phyloP scores from a whole-genome alignment of 2,329 filamentous ascomycete species.

The Nakataea oryzae region DNA sequence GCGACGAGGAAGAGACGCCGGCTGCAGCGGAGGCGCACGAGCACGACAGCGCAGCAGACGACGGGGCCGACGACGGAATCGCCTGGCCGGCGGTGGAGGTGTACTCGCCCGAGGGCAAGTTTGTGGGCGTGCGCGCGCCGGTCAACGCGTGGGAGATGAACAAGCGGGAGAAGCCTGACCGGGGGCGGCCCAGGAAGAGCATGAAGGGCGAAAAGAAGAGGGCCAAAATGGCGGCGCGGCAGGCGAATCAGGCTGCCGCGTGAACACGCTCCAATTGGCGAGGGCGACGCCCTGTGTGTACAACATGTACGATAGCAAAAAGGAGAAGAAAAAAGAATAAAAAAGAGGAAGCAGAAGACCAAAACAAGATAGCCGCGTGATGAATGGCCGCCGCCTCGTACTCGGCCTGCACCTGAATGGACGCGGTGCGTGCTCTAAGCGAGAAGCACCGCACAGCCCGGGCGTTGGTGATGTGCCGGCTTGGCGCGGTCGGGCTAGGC shows the following conservation, averaged over 20 bases:
- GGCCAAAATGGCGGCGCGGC: slow-evolving; percentile 6
- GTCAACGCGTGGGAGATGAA: slow-evolving; percentile 62
- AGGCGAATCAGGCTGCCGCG: not conserved
- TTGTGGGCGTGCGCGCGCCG: slow-evolving; percentile 54
- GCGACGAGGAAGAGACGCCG: slow-evolving; percentile 9
- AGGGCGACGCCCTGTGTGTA: no score
- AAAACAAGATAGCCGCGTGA: no score
- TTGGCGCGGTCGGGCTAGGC: not conserved
- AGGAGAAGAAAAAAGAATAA: not conserved
- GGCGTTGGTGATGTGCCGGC: not conserved
- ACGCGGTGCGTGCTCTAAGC: not conserved
- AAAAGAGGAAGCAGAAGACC: not conserved
- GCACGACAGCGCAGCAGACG: slow-evolving; percentile 13
- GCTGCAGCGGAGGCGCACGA: slow-evolving; percentile 13
- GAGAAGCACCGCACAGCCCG: not conserved
- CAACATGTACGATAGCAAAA: no score
- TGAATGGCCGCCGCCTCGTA: no score
- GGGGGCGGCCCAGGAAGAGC: slow-evolving; percentile 9
- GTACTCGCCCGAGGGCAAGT: slow-evolving; percentile 76
- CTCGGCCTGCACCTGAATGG: no score
- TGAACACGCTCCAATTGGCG: no score
- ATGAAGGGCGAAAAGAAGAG: slow-evolving; percentile 14
- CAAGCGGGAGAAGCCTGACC: slow-evolving; percentile 30
- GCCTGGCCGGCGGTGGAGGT: slow-evolving; percentile 68
- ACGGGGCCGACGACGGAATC: not conserved